Evolutionary conservation across 129 eudicot genomes (phyloP).

Genomic region (Centrapalus pauciflorus): DNA sequence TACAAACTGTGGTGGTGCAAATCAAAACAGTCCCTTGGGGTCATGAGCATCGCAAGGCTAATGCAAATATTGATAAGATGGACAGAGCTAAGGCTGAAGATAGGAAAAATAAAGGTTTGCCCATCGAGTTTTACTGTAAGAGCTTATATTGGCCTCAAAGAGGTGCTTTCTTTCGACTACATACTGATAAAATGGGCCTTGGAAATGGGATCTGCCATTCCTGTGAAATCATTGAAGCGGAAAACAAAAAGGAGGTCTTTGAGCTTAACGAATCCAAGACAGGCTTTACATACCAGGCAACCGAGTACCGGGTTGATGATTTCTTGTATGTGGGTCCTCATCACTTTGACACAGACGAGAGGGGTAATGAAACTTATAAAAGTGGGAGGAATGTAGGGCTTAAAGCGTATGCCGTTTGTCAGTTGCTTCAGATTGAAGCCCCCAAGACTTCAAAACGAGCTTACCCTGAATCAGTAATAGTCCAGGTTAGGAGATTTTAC

Average conservation of each 20-base stretch:
- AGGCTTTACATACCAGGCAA: constrained; percentile 51
- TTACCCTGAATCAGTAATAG: constrained; percentile 35
- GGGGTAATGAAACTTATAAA: constrained; percentile 46
- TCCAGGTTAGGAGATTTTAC: constrained; percentile 71
- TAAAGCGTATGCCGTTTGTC: constrained; percentile 73
- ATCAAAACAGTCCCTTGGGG: constrained; percentile 72
- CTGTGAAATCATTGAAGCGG: constrained; percentile 42
- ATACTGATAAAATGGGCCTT: constrained; percentile 52
- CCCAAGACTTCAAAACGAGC: constrained; percentile 39
- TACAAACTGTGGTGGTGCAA: constrained; percentile 42
- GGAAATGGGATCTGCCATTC: constrained; percentile 73
- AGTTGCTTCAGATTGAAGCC: constrained; percentile 49
- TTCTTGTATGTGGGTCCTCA: constrained; percentile 69
- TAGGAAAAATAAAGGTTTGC: constrained; percentile 57
- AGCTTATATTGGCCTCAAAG: constrained; percentile 71
- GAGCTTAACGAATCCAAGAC: constrained; percentile 38
- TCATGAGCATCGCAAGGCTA: constrained; percentile 60
- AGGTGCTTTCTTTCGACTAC: constrained; percentile 82
- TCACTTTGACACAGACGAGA: constrained; percentile 48
- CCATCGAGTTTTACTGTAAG: constrained; percentile 67
- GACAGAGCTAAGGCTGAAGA: constrained; percentile 82
- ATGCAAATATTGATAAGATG: constrained; percentile 51
- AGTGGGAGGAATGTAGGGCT: constrained; percentile 92
- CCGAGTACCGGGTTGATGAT: constrained; percentile 58
- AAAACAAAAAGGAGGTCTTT: constrained; percentile 31